Conservation (phyloP, 441 rosid species). For the Populus hybrid region DNA sequence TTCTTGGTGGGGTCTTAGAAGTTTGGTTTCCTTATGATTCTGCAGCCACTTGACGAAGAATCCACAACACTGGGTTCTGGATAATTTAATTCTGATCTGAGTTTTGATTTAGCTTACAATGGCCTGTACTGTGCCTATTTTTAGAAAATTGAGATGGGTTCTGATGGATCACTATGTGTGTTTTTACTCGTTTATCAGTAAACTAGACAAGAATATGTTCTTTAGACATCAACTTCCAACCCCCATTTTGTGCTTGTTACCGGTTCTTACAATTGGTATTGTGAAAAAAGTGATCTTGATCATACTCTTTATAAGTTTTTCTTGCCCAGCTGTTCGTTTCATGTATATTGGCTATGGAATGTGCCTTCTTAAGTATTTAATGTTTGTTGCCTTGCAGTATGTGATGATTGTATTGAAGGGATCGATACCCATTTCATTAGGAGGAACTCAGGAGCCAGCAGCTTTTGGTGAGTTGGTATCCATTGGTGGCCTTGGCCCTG, state of each 20-base stretch:
- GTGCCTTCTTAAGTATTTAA: background rate
- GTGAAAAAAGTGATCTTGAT: background rate
- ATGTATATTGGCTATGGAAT: background rate
- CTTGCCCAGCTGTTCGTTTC: background rate
- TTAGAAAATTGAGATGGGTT: background rate
- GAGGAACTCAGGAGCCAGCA: conserved; percentile 91
- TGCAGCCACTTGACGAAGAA: background rate
- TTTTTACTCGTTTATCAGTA: background rate
- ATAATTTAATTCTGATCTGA: background rate
- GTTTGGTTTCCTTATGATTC: background rate
- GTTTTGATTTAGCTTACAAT: background rate
- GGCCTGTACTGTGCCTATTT: background rate
- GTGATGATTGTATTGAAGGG: conserved; percentile 98
- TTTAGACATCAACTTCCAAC: background rate
- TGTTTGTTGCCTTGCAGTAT: conserved; percentile 49
- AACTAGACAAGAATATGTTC: background rate
- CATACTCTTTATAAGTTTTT: background rate
- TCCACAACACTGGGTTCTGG: background rate
- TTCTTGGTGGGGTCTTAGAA: background rate
- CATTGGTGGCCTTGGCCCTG: conserved; percentile 80
- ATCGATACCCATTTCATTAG: conserved; percentile 83
- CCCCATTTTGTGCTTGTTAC: background rate
- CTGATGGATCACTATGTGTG: background rate
- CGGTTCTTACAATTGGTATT: background rate
- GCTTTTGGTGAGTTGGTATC: conserved; percentile 93